Evolutionary conservation across 495 filamentous ascomycete species (phyloP).

Genomic region (Daldinia grandis): DNA sequence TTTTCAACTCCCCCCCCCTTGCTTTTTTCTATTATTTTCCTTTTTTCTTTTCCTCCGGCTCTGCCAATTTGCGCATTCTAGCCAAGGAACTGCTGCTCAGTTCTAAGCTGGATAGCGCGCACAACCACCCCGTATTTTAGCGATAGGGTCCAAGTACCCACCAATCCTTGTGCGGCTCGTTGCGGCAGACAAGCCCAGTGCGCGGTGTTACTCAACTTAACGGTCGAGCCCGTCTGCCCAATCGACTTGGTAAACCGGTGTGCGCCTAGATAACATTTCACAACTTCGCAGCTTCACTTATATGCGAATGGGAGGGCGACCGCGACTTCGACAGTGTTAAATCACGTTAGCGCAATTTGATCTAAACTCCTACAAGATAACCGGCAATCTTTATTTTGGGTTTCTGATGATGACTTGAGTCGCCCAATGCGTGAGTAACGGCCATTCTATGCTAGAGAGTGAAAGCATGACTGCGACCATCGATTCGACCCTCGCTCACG

Average conservation of each 20-base stretch:
- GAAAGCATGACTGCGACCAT: conserved; percentile 57
- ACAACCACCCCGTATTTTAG: conserved; percentile 29
- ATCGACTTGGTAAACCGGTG: conserved; percentile 10
- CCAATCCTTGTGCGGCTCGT: conserved; percentile 40
- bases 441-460: conserved; percentile 45
- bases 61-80: conserved; percentile 27
- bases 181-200: conserved; percentile 35
- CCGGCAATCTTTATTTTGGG: conserved; percentile 24
- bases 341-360: conserved; percentile 37
- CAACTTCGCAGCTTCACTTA: conserved; percentile 15
- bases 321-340: conserved; percentile 28
- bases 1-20: conserved; percentile 14
- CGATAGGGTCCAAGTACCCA: conserved; percentile 40
- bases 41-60: conserved; percentile 18
- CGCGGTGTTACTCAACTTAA: conserved; percentile 35
- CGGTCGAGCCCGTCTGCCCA: conserved; percentile 19
- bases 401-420: conserved; percentile 44
- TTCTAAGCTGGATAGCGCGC: conserved; percentile 38
- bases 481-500: conserved; percentile 51
- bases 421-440: conserved; percentile 48
- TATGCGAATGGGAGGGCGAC: conserved; percentile 34
- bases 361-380: conserved; percentile 13
- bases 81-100: conserved; percentile 19
- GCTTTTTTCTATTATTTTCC: neutral
- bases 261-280: conserved; percentile 30